These are phyloP conservation scores for Mucor lusitanicus DNA, from an alignment of 371 early-diverging fungal genomes.

Conservation along the genomic window DNA sequence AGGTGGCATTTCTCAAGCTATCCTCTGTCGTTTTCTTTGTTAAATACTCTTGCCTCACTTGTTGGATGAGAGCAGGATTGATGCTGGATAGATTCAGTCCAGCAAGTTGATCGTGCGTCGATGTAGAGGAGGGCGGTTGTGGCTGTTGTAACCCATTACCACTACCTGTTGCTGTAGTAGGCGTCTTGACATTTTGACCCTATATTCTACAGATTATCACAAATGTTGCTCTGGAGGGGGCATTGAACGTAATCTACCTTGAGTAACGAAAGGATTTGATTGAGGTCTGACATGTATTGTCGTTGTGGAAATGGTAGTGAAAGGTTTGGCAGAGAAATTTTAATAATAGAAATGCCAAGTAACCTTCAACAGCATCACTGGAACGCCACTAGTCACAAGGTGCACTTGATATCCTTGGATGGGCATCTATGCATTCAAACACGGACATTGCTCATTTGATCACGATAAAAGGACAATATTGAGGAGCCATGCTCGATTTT, in stretches of 20 bases:
- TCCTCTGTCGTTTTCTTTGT: slow-evolving; percentile 12
- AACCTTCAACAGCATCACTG: no score
- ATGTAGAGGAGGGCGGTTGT: not conserved
- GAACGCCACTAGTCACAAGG: no score
- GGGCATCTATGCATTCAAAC: no score
- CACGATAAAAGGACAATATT: no score
- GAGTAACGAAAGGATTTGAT: slow-evolving; percentile 13
- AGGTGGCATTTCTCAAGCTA: slow-evolving; percentile 24
- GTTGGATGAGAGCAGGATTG: slow-evolving; percentile 34
- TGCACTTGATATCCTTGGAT: no score
- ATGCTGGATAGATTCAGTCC: slow-evolving; percentile 31
- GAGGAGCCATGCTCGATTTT: no score
- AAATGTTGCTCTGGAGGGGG: not conserved
- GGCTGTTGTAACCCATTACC: not conserved
- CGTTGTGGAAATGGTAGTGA: no score
- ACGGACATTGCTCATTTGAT: no score
- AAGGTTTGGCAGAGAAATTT: no score
- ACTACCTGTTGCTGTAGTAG: not conserved
- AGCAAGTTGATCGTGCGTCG: not conserved
- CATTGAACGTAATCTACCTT: not conserved
- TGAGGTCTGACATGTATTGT: not conserved
- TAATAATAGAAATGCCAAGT: no score
- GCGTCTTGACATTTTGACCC: slow-evolving; percentile 13
- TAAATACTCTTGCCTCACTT: slow-evolving; percentile 44
- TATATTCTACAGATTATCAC: slow-evolving; percentile 6